Evolutionary conservation across 768 basidiomycete genomes (phyloP).

Genomic region (Lentinula raphanica): DNA sequence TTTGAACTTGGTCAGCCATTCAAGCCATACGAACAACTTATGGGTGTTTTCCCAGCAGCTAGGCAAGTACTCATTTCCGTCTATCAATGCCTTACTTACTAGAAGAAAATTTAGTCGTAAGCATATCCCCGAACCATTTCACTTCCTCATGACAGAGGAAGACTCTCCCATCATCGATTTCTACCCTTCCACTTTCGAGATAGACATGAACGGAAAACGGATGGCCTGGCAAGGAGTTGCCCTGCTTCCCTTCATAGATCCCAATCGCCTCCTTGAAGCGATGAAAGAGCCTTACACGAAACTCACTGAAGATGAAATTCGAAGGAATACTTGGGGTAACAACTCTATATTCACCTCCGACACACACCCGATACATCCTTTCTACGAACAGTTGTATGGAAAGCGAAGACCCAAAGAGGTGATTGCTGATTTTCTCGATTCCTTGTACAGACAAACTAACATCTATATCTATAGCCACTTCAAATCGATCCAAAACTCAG

Average conservation of each 20-base stretch:
- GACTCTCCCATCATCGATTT: constrained; percentile 94
- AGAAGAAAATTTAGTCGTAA: constrained; percentile 49
- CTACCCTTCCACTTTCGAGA: constrained; percentile 86
- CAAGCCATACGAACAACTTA: constrained; percentile 94
- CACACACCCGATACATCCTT: constrained; percentile 81
- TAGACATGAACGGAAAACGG: constrained; percentile 99
- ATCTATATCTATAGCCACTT: constrained; percentile 51
- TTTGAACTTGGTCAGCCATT: constrained; percentile 85
- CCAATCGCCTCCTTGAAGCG: constrained; percentile 73
- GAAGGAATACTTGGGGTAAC: constrained; percentile 81
- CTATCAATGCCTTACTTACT: constrained; percentile 2
- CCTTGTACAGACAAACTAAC: constrained; percentile 6
- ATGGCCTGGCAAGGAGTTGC: constrained; percentile 99
- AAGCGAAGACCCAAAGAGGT: constrained; percentile 82
- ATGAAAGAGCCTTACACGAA: constrained; percentile 66
- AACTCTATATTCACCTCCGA: constrained; percentile 80
- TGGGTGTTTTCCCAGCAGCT: constrained; percentile 96
- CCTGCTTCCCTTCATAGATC: constrained; percentile 91
- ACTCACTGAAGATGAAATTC: constrained; percentile 76
- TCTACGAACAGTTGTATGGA: constrained; percentile 84
- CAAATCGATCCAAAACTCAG: constrained; percentile 64
- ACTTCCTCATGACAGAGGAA: constrained; percentile 78
- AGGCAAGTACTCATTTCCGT: constrained; percentile 43
- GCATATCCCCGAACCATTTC: constrained; percentile 86
- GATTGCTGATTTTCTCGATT: constrained; percentile 9